A percentile compares a stretch with the other conserved stretches of the same genome.
Evolutionary conservation across 75 land plant species (phyloP).

Genomic region (Pinus taeda): DNA sequence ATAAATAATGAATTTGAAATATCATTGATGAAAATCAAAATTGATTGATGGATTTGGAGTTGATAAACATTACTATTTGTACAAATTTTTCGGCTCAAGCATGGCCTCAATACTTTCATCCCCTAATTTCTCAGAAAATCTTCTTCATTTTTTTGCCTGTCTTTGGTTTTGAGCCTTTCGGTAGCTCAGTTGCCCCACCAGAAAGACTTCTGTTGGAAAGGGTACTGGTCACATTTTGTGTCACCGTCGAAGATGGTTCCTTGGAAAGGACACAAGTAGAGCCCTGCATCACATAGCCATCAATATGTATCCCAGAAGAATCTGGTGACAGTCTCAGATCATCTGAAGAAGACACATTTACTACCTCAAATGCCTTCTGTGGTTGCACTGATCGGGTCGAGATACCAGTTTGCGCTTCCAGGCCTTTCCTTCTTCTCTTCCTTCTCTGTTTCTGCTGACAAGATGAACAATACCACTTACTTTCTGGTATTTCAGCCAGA

Average conservation of each 20-base stretch:
- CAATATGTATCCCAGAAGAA: background rate
- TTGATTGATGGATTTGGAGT: background rate
- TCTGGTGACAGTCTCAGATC: background rate
- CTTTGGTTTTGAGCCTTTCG: conserved; percentile 1
- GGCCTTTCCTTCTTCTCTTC: conserved; percentile 18
- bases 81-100: background rate
- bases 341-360: background rate
- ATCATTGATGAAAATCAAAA: too few relatives aligned
- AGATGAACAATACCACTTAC: conserved; percentile 76
- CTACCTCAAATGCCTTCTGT: background rate
- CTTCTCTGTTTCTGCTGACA: conserved; percentile 33
- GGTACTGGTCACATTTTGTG: background rate
- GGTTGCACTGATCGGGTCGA: background rate
- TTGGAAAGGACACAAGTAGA: conserved; percentile 7
- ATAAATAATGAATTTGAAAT: too few relatives aligned
- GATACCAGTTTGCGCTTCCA: background rate
- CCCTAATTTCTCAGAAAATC: background rate
- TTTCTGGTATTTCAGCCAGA: conserved; percentile 58
- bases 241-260: conserved; percentile 3
- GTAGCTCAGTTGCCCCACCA: background rate
- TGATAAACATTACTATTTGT: background rate
- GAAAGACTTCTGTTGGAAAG: background rate
- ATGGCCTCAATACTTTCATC: background rate
- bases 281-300: background rate
- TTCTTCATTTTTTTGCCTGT: conserved; percentile 1